These are phyloP conservation scores for Gyromitra esculenta DNA, from an alignment of 2,329 filamentous ascomycete species.

Conservation along the genomic window DNA sequence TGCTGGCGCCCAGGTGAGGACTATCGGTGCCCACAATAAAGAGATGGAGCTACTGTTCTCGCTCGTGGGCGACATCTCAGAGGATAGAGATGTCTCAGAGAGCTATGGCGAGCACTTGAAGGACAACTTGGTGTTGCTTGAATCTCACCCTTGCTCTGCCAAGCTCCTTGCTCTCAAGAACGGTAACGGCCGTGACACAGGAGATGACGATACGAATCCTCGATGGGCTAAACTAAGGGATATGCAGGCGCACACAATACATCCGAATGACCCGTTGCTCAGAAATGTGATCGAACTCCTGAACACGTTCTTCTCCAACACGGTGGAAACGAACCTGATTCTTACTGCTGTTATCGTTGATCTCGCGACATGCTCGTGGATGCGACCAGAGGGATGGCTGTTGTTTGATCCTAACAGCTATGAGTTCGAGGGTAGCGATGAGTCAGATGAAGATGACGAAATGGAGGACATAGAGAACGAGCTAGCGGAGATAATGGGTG, in stretches of 20 bases:
- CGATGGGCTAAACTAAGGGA: constrained; percentile 69
- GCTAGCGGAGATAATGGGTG: constrained; percentile 51
- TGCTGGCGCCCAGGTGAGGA: constrained; percentile 69
- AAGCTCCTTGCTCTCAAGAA: constrained; percentile 72
- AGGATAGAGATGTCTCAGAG: constrained; percentile 70
- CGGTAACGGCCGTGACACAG: constrained; percentile 65
- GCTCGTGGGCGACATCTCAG: constrained; percentile 74
- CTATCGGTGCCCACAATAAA: constrained; percentile 76
- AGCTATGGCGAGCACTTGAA: constrained; percentile 76
- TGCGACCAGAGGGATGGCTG: constrained; percentile 90
- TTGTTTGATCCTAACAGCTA: constrained; percentile 76
- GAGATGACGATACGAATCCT: constrained; percentile 67
- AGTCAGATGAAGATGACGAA: constrained; percentile 59
- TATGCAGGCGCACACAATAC: constrained; percentile 70
- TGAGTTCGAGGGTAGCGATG: constrained; percentile 65
- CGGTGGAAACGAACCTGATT: constrained; percentile 88
- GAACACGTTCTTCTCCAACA: constrained; percentile 85
- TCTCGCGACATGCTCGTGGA: constrained; percentile 83
- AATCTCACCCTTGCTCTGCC: constrained; percentile 77
- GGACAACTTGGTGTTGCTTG: constrained; percentile 74
- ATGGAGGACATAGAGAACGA: constrained; percentile 56
- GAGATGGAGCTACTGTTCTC: constrained; percentile 77
- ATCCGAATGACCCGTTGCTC: constrained; percentile 70
- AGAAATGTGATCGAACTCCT: constrained; percentile 76
- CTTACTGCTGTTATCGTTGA: constrained; percentile 85